These are phyloP conservation scores for Coffea canephora DNA, from an alignment of 257 asterid species.

Conservation along the genomic window DNA sequence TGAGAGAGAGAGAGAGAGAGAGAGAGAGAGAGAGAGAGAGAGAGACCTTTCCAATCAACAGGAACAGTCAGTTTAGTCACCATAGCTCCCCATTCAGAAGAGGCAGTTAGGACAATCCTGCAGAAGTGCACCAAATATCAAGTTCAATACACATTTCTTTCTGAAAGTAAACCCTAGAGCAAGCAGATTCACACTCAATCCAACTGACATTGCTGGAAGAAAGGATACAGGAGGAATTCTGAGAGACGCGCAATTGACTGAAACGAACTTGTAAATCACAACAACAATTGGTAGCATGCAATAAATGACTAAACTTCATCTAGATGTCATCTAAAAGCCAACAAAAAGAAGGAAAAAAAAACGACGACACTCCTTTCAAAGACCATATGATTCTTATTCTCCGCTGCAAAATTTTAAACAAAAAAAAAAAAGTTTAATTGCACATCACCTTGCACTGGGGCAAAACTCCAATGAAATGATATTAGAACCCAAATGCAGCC, in stretches of 20 bases:
- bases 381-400: background rate
- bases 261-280: background rate
- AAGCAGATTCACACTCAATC: background rate
- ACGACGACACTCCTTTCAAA: background rate
- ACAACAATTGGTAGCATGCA: background rate
- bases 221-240: background rate
- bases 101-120: slow-evolving; percentile 85
- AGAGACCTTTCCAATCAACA: slow-evolving; percentile 93
- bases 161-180: background rate
- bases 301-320: background rate
- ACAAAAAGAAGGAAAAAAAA: background rate
- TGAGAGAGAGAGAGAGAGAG: background rate
- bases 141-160: background rate
- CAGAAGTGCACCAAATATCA: slow-evolving; percentile 13
- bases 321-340: background rate
- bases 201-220: background rate
- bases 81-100: slow-evolving; percentile 84
- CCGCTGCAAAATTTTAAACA: background rate
- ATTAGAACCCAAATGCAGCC: slow-evolving; percentile 80
- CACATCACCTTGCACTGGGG: slow-evolving; percentile 78
- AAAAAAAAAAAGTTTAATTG: background rate
- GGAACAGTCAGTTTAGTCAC: slow-evolving; percentile 80
- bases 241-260: no score
- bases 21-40: slow-evolving; percentile 11
- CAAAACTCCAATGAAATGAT: slow-evolving; percentile 79